A percentile compares a stretch with the other conserved stretches of the same genome.
These are phyloP conservation scores for Betula pendula DNA, from an alignment of 306 rosid genomes.

Conservation along the genomic window DNA sequence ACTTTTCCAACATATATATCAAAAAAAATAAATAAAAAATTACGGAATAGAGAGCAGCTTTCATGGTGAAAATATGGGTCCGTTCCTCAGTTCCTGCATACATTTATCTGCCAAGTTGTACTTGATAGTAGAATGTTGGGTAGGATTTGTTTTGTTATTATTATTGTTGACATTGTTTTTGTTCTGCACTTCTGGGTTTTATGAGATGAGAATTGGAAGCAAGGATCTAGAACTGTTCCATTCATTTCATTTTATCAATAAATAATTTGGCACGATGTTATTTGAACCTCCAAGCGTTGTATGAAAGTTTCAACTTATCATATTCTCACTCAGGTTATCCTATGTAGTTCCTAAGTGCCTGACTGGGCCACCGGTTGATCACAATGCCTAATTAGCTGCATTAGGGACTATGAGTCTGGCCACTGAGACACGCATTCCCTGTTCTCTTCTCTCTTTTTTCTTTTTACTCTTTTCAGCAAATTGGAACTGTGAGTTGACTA, in stretches of 20 bases:
- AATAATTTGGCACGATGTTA: background rate
- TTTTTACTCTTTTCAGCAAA: background rate
- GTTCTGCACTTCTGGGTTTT: background rate
- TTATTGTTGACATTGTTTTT: slow-evolving; percentile 22
- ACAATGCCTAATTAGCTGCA: no score
- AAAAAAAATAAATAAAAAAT: background rate
- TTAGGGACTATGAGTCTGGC: no score
- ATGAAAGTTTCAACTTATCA: background rate
- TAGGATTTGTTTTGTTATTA: slow-evolving; percentile 5
- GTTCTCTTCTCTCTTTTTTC: background rate
- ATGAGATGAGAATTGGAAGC: background rate
- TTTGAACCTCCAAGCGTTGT: background rate
- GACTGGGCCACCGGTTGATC: background rate
- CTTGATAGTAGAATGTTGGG: slow-evolving; percentile 16
- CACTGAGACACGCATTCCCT: no score
- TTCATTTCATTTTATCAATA: background rate
- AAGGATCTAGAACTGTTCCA: background rate
- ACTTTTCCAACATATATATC: background rate
- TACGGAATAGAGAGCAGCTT: slow-evolving; percentile 12
- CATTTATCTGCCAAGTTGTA: slow-evolving; percentile 22
- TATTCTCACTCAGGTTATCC: background rate
- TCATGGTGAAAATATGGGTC: slow-evolving; percentile 18
- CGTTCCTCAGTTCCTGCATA: slow-evolving; percentile 14
- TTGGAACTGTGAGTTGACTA: no score
- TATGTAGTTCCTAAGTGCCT: background rate